Evolutionary conservation across 306 rosid genomes (phyloP).

Genomic region (Echinosophora koreensis): DNA sequence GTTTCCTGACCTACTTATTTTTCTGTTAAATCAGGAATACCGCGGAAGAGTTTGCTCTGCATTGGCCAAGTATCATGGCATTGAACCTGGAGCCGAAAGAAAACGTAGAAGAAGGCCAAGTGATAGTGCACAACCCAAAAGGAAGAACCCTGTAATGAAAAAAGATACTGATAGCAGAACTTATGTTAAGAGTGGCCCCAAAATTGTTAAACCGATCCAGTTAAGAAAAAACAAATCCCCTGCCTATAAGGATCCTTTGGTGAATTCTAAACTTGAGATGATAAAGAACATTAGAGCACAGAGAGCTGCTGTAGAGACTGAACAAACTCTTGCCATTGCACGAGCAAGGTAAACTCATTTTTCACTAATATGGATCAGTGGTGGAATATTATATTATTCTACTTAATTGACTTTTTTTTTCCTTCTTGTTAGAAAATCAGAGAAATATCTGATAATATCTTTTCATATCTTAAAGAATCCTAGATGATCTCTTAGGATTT

Average conservation of each 20-base stretch:
- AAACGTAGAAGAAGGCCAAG: conserved; percentile 70
- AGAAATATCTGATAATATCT: too few relatives aligned
- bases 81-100: conserved; percentile 61
- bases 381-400: neutral
- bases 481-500: too few relatives aligned
- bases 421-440: too few relatives aligned
- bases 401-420: neutral
- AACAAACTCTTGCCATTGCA: conserved; percentile 73
- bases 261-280: conserved; percentile 90
- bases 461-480: too few relatives aligned
- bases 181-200: conserved; percentile 44
- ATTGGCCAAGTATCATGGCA: conserved; percentile 72
- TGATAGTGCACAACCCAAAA: conserved; percentile 44
- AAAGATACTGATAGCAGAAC: conserved; percentile 40
- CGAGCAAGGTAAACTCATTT: conserved; percentile 76
- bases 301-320: conserved; percentile 73
- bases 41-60: conserved; percentile 81
- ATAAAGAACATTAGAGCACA: conserved; percentile 85
- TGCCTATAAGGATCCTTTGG: conserved; percentile 85
- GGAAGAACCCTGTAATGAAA: conserved; percentile 60
- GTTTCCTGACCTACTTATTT: conserved; percentile 34
- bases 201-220: conserved; percentile 42
- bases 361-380: neutral
- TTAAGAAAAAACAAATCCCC: conserved; percentile 67
- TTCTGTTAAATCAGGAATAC: conserved; percentile 64